These are phyloP conservation scores for Withania somnifera DNA, from an alignment of 305 asterid genomes.

Conservation along the genomic window DNA sequence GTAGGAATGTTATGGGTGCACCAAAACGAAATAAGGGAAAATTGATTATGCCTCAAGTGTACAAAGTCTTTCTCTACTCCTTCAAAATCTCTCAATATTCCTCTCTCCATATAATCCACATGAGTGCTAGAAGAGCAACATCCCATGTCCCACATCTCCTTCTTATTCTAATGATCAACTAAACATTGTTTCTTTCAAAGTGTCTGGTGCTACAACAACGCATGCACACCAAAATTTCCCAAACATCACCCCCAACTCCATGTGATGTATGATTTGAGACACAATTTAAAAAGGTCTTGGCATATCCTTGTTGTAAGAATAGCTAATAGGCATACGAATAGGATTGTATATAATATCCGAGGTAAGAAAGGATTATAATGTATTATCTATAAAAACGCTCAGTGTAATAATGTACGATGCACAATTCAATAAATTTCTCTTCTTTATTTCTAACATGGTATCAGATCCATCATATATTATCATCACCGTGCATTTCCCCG, in stretches of 20 bases:
- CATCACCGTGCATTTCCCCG: too few relatives aligned
- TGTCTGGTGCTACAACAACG: not conserved
- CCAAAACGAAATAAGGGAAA: not conserved
- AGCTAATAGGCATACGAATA: too few relatives aligned
- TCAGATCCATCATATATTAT: too few relatives aligned
- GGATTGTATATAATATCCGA: too few relatives aligned
- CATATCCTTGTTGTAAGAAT: not conserved
- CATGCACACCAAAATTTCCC: not conserved
- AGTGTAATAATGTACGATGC: too few relatives aligned
- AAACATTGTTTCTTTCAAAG: not conserved
- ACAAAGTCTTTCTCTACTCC: not conserved
- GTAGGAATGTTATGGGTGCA: not conserved
- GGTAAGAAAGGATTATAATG: too few relatives aligned
- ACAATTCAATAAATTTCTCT: too few relatives aligned
- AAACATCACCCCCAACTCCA: not conserved
- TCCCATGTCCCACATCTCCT: not conserved
- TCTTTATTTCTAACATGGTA: too few relatives aligned
- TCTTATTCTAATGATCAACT: not conserved
- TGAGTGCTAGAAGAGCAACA: not conserved
- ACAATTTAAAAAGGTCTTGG: not conserved
- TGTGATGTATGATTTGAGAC: not conserved
- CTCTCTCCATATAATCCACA: not conserved
- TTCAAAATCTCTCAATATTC: not conserved
- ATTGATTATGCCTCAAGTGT: not conserved
- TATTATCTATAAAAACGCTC: too few relatives aligned